Evolutionary conservation across 1,139 yeast species (phyloP).

Genomic region (Wickerhamomyces sp.): DNA sequence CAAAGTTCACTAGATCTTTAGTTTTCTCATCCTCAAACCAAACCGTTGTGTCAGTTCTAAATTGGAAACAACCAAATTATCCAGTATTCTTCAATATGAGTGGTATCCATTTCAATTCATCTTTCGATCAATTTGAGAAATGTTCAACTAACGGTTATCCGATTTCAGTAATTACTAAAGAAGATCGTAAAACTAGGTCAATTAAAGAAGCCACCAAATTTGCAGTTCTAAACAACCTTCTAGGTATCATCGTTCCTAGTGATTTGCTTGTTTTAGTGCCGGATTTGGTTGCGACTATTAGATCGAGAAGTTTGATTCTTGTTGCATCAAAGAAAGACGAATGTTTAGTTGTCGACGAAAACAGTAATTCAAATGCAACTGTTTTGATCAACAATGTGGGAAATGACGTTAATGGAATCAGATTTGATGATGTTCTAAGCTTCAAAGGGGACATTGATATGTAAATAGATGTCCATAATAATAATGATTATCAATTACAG

Average conservation of each 20-base stretch:
- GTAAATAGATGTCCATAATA: no score
- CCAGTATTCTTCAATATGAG: constrained; percentile 87
- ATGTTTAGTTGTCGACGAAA: neutral
- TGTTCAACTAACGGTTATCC: constrained; percentile 36
- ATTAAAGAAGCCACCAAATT: constrained; percentile 64
- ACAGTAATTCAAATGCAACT: constrained; percentile 4
- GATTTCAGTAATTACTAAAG: constrained; percentile 24
- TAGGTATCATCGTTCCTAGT: constrained; percentile 78
- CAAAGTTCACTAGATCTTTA: constrained; percentile 46
- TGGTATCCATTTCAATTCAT: constrained; percentile 46
- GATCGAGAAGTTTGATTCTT: constrained; percentile 76
- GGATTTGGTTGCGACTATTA: constrained; percentile 65
- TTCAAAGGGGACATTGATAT: constrained; percentile 70
- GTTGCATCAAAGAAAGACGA: constrained; percentile 52
- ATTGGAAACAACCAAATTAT: constrained; percentile 98
- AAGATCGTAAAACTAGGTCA: constrained; percentile 44
- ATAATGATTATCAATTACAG: no score
- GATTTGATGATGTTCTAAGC: constrained; percentile 60
- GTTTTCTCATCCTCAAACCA: constrained; percentile 86
- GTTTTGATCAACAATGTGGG: constrained; percentile 24
- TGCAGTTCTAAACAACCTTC: constrained; percentile 74
- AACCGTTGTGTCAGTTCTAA: constrained; percentile 81
- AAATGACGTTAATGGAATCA: constrained; percentile 66
- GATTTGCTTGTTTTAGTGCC: constrained; percentile 72
- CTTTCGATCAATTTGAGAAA: constrained; percentile 27